Evolutionary conservation across 2,329 filamentous ascomycete species (phyloP), one percentile per base, ranked within the genome.

Genomic region (Apiospora pterosperma): DNA sequence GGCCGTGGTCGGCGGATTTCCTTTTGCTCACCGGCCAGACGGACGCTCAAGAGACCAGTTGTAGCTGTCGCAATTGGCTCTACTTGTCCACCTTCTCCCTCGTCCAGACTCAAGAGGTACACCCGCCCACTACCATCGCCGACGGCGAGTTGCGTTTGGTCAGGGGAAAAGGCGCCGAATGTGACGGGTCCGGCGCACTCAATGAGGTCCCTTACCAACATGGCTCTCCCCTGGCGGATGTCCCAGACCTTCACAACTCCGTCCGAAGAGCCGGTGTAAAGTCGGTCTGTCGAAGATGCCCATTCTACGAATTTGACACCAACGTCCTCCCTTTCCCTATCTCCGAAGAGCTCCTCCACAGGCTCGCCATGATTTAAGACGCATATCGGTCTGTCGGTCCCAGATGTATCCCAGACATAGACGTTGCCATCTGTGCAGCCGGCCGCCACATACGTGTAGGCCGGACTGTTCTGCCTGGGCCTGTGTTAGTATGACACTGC

Each of bases 181-280:
- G 85, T 85, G 21, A 90, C 83, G 0, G 86, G 84, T 0, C 82
- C 86, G 0, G 84, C 79, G 1, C 83, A 82, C 65, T 84, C 80
- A 1, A 89, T 76, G 0, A 90, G 75, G 61, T 84, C 79, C 25
- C 84, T 81, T 5, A 89, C 78, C 55, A 85, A 79, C 0, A 67
- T 66, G 80, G 83, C 62, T 77, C 72, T 34, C 68, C 75, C 61
- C 61, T 70, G 55, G 78, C 84, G 82, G 10, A 90, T 75, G 67
- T 89, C 86, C 88, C 88, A 90, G 2, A 86, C 85, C 66, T 87
- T 89, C 19, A 90, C 79, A 0, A 84, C 79, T 1, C 88, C 88
- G 66, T 90, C 88, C 1, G 87, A 89, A 0, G 85, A 86, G 1
- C 87, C 88, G 0, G 87, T 89, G 68, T 90, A 90, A 52, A 90